These are phyloP conservation scores for Fusarium annulatum DNA, from an alignment of 2,329 filamentous ascomycete species.

Conservation along the genomic window DNA sequence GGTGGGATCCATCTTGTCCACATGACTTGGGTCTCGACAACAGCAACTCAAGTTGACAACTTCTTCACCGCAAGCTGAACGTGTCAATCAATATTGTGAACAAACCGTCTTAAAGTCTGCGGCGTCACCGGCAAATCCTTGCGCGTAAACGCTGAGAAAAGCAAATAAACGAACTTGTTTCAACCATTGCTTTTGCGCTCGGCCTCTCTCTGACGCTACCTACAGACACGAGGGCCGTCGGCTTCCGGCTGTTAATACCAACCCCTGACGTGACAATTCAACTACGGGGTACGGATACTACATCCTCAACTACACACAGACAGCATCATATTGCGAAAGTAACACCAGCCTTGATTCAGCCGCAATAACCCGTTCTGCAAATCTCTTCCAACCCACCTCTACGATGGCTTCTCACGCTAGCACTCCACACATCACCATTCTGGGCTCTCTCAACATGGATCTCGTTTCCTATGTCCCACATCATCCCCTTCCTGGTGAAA, in stretches of 20 bases:
- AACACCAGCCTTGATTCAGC: background rate
- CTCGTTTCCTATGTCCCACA: constrained; percentile 89
- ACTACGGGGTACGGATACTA: background rate
- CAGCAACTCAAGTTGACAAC: background rate
- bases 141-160: background rate
- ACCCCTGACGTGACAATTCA: constrained; percentile 10
- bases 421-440: constrained; percentile 73
- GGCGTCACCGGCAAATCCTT: background rate
- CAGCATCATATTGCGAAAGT: background rate
- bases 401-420: constrained; percentile 40
- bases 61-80: constrained; percentile 15
- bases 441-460: constrained; percentile 95
- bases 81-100: background rate
- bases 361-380: background rate
- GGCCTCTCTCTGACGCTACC: background rate
- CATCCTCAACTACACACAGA: constrained; percentile 3
- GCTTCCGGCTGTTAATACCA: background rate
- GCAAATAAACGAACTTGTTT: background rate
- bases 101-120: background rate
- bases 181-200: background rate
- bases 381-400: constrained; percentile 2
- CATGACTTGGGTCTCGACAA: constrained; percentile 9
- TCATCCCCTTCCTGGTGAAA: constrained; percentile 87
- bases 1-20: constrained; percentile 6
- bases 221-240: background rate